phyloP scores from a whole-genome alignment of 139 green algal species.

The Tetradesmus lagerheimii region DNA sequence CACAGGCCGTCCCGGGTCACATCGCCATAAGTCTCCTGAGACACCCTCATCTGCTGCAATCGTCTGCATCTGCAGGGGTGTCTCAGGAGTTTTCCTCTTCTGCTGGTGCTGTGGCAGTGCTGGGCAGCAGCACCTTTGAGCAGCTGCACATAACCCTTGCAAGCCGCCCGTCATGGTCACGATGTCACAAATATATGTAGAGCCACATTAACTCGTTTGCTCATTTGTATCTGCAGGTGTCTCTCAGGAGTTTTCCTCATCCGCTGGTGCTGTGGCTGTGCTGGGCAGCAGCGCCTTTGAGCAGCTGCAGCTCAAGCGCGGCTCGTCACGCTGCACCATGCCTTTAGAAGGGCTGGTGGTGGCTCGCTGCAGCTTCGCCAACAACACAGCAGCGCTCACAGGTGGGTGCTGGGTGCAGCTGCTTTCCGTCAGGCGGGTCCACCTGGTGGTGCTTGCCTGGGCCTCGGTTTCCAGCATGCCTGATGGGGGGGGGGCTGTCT shows the following conservation, averaged over 20 bases:
- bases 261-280: not conserved
- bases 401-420: not conserved
- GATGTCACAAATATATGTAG: no score
- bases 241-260: not conserved
- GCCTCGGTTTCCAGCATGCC: no score
- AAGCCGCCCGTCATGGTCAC: no score
- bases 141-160: no score
- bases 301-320: not conserved
- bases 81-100: not conserved
- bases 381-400: slow-evolving; percentile 33
- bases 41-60: not conserved
- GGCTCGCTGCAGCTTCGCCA: slow-evolving; percentile 20
- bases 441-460: no score
- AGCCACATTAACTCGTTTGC: no score
- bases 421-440: no score
- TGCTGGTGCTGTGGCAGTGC: not conserved
- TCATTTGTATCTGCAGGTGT: not conserved
- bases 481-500: no score
- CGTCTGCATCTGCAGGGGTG: not conserved
- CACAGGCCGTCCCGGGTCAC: no score
- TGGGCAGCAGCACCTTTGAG: not conserved
- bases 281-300: not conserved
- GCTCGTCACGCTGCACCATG: not conserved
- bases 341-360: slow-evolving; percentile 1
- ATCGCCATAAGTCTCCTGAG: no score